Base-by-base conservation (phyloP, 345 rosid genomes). In the Moricandia arvensis region DNA sequence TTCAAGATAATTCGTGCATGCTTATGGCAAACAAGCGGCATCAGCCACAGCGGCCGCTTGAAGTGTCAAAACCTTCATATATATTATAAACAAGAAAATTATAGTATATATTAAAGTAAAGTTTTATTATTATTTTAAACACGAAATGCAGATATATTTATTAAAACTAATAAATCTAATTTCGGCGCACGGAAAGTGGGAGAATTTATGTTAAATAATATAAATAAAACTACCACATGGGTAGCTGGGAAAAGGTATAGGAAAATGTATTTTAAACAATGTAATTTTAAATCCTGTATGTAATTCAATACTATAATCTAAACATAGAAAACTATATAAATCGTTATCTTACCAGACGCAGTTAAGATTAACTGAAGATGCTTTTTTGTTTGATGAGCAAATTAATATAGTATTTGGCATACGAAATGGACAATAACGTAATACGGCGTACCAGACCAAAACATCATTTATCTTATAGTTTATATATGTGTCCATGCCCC, bases 391-490 rank as follows among this genome's bases (percentile, higher is more conserved):
- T 15, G 18, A 3, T 17, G 6, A 69, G 12, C 7, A 74, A 18
- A 30, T 65, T 57, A 27, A 6, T 18, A 33, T 59, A 54, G 29
- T 71, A 15, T 15, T 34, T 33, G 9, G 29, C 10, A 30, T 62
- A 17, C 13, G 24, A 43, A 71, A 41, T 33, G 10, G 13, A 54
- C 12, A 71, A 71, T 59, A 65, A 35, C 65, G 72, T 59, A 35
- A 72, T 78, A 72, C 68, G 81, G 73, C 74, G 77, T 66, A 78
- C 81, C 81, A 49, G 67, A 71, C 69, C 54, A 75, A 75, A 67
- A 21, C 24, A 24, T 26, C 13, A 10, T 47, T 58, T 30, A 37
- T 62, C 69, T 55, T 64, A 74, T 72, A 59, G 69, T 78, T 29
- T 72, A 72, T 64, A 72, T 49, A 78, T 66, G 73, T 66, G 77